Percentiles rank a stretch among this genome's conserved stretches.
Evolutionary conservation across 2,329 filamentous ascomycete species (phyloP).

Genomic region (Didymellaceae sp.): DNA sequence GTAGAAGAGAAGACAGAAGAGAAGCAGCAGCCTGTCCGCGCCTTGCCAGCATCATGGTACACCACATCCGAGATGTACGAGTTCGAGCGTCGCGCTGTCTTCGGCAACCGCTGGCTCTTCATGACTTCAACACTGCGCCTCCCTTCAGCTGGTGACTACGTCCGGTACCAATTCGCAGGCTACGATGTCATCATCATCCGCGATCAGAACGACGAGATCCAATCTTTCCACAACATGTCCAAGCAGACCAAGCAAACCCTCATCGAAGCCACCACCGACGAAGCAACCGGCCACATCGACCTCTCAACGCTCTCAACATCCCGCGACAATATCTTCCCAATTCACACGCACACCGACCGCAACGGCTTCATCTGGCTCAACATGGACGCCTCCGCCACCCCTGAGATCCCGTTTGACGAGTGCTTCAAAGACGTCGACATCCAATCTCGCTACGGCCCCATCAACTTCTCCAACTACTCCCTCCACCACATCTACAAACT

Average conservation of each 20-base stretch:
- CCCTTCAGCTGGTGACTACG: constrained; percentile 25
- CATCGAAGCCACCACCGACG: constrained; percentile 44
- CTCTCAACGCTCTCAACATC: constrained; percentile 43
- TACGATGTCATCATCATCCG: constrained; percentile 37
- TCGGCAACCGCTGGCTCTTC: constrained; percentile 50
- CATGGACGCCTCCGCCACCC: constrained; percentile 12
- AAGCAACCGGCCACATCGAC: constrained; percentile 47
- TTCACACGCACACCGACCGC: constrained; percentile 24
- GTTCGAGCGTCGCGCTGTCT: constrained; percentile 55
- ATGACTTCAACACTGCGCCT: constrained; percentile 43
- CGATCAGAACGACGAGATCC: constrained; percentile 8
- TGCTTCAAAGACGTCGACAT: constrained; percentile 31
- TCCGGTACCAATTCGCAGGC: constrained; percentile 31
- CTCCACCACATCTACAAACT: constrained; percentile 36
- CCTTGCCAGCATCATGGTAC: constrained; percentile 55
- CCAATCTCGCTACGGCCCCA: constrained; percentile 26
- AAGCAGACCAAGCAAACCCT: constrained; percentile 44
- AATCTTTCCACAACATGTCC: constrained; percentile 49
- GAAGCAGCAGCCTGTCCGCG: constrained; percentile 31
- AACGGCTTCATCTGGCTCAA: constrained; percentile 38
- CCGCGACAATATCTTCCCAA: constrained; percentile 34
- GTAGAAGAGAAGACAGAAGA: constrained; percentile 6
- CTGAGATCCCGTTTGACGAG: constrained; percentile 4
- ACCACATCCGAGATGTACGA: constrained; percentile 53
- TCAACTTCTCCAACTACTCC: constrained; percentile 30